Conservation (phyloP, 2,329 filamentous ascomycete genomes). For the Phialocephala sp. region DNA sequence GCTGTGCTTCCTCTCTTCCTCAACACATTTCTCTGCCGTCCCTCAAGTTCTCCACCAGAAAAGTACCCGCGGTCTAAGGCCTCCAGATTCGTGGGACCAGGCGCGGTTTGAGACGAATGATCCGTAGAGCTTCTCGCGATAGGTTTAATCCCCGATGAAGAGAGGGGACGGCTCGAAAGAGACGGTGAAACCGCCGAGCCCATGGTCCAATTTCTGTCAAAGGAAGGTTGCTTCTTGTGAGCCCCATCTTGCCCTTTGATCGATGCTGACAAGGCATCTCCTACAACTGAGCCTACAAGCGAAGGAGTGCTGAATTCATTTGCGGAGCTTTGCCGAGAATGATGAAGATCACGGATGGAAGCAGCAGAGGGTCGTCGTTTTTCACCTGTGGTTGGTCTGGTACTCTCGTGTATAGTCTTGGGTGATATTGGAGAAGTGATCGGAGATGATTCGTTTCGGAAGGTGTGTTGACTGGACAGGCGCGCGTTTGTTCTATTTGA, state of each 20-base stretch:
- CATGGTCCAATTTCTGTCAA: constrained; percentile 73
- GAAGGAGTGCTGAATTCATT: constrained; percentile 49
- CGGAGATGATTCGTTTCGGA: constrained; percentile 47
- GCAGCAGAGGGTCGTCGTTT: constrained; percentile 76
- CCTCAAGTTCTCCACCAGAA: constrained; percentile 84
- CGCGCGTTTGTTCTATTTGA: constrained; percentile 37
- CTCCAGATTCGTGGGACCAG: constrained; percentile 55
- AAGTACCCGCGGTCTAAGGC: constrained; percentile 83
- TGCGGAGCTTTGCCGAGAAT: constrained; percentile 80
- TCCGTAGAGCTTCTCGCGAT: constrained; percentile 40
- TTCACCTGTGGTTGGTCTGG: constrained; percentile 48
- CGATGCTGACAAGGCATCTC: constrained; percentile 35
- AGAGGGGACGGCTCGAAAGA: constrained; percentile 38
- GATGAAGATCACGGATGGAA: constrained; percentile 80
- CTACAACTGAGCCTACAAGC: constrained; percentile 50
- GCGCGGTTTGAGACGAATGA: constrained; percentile 40
- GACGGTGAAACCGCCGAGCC: constrained; percentile 47
- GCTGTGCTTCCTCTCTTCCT: constrained; percentile 74
- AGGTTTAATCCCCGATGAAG: constrained; percentile 36
- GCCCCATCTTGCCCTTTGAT: constrained; percentile 35
- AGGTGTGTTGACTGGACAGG: constrained; percentile 39
- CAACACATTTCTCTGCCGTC: constrained; percentile 76
- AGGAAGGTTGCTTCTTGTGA: constrained; percentile 72
- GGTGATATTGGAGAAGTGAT: constrained; percentile 51
- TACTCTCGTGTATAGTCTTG: constrained; percentile 43